These are phyloP conservation scores for Silene latifolia DNA, from an alignment of 148 eudicot genomes.

Conservation along the genomic window DNA sequence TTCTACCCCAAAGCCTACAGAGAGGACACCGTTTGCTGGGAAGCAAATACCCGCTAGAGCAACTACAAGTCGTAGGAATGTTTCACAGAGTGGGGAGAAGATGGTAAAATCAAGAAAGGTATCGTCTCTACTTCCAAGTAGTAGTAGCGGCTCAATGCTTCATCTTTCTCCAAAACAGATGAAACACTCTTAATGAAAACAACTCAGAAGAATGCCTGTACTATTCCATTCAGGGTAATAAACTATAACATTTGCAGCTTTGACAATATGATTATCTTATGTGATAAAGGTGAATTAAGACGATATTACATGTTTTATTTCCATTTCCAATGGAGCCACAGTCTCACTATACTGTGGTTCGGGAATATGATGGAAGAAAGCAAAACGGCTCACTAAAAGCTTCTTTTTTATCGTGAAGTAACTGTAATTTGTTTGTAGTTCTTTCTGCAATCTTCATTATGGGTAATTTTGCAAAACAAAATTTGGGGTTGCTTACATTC, in stretches of 20 bases:
- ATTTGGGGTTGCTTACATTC: not conserved
- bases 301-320: not conserved
- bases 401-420: not conserved
- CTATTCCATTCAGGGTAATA: not conserved
- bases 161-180: not conserved
- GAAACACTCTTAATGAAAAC: not conserved
- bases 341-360: not conserved
- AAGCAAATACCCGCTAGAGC: constrained; percentile 81
- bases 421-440: not conserved
- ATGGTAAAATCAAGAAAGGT: constrained; percentile 49
- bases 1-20: constrained; percentile 52
- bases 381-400: not conserved
- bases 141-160: not conserved
- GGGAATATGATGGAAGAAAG: not conserved
- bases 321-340: not conserved
- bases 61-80: constrained; percentile 38
- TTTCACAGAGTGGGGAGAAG: constrained; percentile 51
- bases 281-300: not conserved
- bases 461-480: not conserved
- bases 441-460: not conserved
- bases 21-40: constrained; percentile 61
- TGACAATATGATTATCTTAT: not conserved
- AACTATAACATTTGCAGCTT: not conserved
- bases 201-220: not conserved
- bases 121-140: not conserved